A percentile compares a stretch with the other conserved stretches of the same genome.
These are phyloP conservation scores for Ophiognomonia clavigignenti-juglandacearum DNA, from an alignment of 2,329 filamentous ascomycete species.

Conservation along the genomic window DNA sequence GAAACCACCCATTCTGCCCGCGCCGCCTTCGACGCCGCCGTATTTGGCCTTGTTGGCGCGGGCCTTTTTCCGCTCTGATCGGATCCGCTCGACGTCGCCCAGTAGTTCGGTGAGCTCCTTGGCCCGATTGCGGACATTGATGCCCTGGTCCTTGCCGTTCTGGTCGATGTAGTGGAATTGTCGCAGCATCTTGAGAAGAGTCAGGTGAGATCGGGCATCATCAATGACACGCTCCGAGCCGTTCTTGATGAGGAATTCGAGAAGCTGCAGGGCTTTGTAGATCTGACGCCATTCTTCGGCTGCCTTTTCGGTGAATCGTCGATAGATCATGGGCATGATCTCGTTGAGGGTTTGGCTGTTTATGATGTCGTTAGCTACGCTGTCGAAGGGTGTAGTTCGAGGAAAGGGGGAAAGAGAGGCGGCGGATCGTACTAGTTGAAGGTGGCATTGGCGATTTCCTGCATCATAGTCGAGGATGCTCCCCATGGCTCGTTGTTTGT, in stretches of 20 bases:
- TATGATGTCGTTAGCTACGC: conserved; percentile 4
- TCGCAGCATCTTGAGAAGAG: conserved; percentile 93
- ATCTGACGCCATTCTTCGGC: conserved; percentile 99
- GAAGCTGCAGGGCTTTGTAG: conserved; percentile 94
- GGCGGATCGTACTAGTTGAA: conserved; percentile 93
- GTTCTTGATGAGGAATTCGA: conserved; percentile 95
- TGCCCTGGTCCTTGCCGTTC: conserved; percentile 96
- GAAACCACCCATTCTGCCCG: conserved; percentile 54
- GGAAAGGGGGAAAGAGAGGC: not conserved
- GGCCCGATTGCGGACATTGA: conserved; percentile 94
- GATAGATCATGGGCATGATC: conserved; percentile 99
- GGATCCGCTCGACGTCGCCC: conserved; percentile 83
- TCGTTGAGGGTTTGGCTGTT: conserved; percentile 90
- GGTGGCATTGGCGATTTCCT: conserved; percentile 96
- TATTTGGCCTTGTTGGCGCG: conserved; percentile 90
- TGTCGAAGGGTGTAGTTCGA: not conserved
- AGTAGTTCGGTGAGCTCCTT: conserved; percentile 95
- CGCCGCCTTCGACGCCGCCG: conserved; percentile 83
- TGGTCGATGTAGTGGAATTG: conserved; percentile 96
- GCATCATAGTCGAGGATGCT: conserved; percentile 77
- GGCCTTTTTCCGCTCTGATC: conserved; percentile 82
- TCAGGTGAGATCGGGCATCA: conserved; percentile 91
- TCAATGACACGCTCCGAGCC: conserved; percentile 96
- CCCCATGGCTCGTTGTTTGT: conserved; percentile 99
- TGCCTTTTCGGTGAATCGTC: conserved; percentile 95